Conservation (phyloP, 2,329 filamentous ascomycete species). For the Aschersonia sp. region DNA sequence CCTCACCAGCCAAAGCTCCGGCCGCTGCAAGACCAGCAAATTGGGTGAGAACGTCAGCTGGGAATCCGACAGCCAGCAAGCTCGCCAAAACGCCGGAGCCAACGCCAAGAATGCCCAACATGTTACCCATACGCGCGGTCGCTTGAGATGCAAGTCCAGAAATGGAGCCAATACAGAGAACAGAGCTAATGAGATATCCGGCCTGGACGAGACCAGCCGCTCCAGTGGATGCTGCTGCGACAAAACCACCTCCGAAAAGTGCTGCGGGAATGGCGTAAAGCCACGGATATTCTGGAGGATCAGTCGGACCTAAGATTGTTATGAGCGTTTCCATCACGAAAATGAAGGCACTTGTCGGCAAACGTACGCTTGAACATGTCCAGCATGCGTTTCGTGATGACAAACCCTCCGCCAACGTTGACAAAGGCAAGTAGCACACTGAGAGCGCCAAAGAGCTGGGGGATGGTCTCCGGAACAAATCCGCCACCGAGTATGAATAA, state of each 20-base stretch:
- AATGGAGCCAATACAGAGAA: slow-evolving; percentile 75
- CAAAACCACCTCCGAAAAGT: slow-evolving; percentile 67
- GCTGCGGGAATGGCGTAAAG: slow-evolving; percentile 66
- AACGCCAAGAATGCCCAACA: slow-evolving; percentile 77
- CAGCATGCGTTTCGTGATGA: slow-evolving; percentile 86
- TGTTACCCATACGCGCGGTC: slow-evolving; percentile 73
- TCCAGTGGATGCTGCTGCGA: slow-evolving; percentile 68
- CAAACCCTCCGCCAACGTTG: slow-evolving; percentile 78
- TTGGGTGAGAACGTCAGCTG: slow-evolving; percentile 63
- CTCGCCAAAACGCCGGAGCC: slow-evolving; percentile 72
- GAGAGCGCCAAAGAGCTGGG: slow-evolving; percentile 61
- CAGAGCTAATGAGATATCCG: slow-evolving; percentile 71
- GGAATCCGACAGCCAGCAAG: slow-evolving; percentile 66
- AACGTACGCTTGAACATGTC: slow-evolving; percentile 69
- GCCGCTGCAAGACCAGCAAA: slow-evolving; percentile 63
- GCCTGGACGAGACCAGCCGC: slow-evolving; percentile 76
- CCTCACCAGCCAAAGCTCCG: slow-evolving; percentile 47
- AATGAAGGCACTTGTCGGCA: not conserved
- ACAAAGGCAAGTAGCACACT: slow-evolving; percentile 80
- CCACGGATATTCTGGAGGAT: slow-evolving; percentile 81
- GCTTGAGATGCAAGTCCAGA: slow-evolving; percentile 69
- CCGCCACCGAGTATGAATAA: slow-evolving; percentile 82
- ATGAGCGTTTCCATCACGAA: slow-evolving; percentile 6
- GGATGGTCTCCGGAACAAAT: slow-evolving; percentile 61
- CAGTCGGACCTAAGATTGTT: slow-evolving; percentile 46